Evolutionary conservation across 176 grass and related monocot genomes (phyloP).

Genomic region (Juncus inflexus): DNA sequence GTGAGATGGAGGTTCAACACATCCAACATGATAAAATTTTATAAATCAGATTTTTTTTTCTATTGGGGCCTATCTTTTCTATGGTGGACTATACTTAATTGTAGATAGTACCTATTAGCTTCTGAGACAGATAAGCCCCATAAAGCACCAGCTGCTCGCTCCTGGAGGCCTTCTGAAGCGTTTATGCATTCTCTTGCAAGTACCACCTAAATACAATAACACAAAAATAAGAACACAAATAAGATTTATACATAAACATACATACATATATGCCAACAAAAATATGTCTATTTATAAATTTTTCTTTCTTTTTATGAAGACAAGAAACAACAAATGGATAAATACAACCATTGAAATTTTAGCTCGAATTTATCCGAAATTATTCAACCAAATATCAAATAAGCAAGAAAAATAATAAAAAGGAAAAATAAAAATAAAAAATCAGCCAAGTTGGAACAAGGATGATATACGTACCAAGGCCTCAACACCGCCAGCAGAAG

Average conservation of each 20-base stretch:
- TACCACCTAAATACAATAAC: conserved; percentile 57
- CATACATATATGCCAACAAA: no score
- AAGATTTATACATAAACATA: conserved; percentile 1
- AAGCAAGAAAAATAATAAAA: background rate
- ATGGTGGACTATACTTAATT: no score
- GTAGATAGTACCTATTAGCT: conserved; percentile 74
- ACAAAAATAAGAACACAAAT: conserved; percentile 19
- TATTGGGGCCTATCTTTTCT: no score
- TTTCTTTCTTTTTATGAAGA: no score
- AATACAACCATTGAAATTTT: no score
- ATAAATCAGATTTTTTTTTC: no score
- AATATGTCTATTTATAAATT: no score
- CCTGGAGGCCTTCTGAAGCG: conserved; percentile 97
- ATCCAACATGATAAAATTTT: no score
- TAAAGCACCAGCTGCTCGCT: conserved; percentile 96
- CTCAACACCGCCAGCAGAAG: conserved; percentile 78
- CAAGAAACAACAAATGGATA: no score
- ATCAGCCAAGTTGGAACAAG: background rate
- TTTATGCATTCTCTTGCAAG: conserved; percentile 80
- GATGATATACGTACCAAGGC: conserved; percentile 62
- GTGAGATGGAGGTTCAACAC: no score
- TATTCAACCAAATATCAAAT: no score
- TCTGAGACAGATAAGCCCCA: conserved; percentile 99
- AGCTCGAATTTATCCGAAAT: no score
- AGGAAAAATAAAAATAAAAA: background rate